phyloP scores from a whole-genome alignment of 768 basidiomycete genomes.

The Auricularia sp. region DNA sequence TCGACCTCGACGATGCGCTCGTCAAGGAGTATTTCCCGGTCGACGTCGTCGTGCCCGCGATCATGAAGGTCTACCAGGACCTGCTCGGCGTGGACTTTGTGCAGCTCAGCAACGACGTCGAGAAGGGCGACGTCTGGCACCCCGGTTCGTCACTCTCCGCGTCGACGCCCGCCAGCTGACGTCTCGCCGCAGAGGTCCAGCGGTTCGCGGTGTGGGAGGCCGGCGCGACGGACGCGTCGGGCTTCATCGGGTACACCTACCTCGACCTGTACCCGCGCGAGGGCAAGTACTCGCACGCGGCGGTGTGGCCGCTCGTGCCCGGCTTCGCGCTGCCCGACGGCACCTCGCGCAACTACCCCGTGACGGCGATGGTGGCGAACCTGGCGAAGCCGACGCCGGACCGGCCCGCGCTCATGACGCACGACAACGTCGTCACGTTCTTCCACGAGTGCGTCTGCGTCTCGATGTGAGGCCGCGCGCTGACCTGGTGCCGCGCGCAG shows the following conservation, averaged over 20 bases:
- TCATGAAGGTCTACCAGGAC: slow-evolving; percentile 76
- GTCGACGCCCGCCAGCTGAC: too few relatives aligned
- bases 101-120: slow-evolving; percentile 25
- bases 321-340: slow-evolving; percentile 50
- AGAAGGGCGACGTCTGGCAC: slow-evolving; percentile 65
- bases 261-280: slow-evolving; percentile 81
- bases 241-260: slow-evolving; percentile 78
- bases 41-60: slow-evolving; percentile 67
- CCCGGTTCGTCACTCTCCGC: slow-evolving; percentile 17
- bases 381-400: slow-evolving; percentile 76
- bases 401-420: slow-evolving; percentile 77
- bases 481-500: neutral
- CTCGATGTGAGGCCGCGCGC: neutral
- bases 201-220: slow-evolving; percentile 81
- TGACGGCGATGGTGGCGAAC: slow-evolving; percentile 84
- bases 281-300: slow-evolving; percentile 78
- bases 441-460: slow-evolving; percentile 53
- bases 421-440: slow-evolving; percentile 81
- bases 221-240: slow-evolving; percentile 56
- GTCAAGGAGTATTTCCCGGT: slow-evolving; percentile 91
- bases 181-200: slow-evolving; percentile 47
- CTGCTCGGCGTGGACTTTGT: slow-evolving; percentile 64
- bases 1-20: slow-evolving; percentile 63
- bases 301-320: slow-evolving; percentile 67
- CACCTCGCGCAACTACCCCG: slow-evolving; percentile 52